These are phyloP conservation scores for Beverwykella pulmonaria DNA, from an alignment of 495 filamentous ascomycete genomes.

Conservation along the genomic window DNA sequence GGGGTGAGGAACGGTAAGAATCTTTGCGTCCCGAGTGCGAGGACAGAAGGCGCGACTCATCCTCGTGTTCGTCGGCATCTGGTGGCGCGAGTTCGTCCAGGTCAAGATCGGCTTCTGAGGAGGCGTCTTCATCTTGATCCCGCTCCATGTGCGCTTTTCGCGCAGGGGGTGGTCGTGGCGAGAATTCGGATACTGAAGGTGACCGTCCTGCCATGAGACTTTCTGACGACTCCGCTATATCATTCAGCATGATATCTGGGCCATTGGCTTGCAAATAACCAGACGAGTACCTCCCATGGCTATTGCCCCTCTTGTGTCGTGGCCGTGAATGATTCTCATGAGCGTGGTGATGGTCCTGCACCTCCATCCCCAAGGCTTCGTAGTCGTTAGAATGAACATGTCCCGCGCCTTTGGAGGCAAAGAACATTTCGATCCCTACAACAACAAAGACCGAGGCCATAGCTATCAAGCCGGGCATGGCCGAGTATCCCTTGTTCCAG, in stretches of 20 bases:
- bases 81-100: conserved; percentile 43
- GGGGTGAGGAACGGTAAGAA: conserved; percentile 1
- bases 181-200: conserved; percentile 9
- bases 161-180: conserved; percentile 8
- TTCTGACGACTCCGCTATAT: conserved; percentile 25
- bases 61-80: conserved; percentile 21
- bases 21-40: conserved; percentile 19
- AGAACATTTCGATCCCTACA: conserved; percentile 53
- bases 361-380: conserved; percentile 22
- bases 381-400: conserved; percentile 43
- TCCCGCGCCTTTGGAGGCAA: conserved; percentile 47
- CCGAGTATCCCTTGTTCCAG: conserved; percentile 51
- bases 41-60: conserved; percentile 22
- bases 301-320: conserved; percentile 32
- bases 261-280: conserved; percentile 23
- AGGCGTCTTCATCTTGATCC: conserved; percentile 39
- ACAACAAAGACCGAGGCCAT: conserved; percentile 49
- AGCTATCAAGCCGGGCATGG: conserved; percentile 51
- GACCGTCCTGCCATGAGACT: conserved; percentile 30
- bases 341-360: neutral
- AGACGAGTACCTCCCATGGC: conserved; percentile 36
- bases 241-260: conserved; percentile 26
- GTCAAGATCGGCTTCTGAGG: conserved; percentile 39
- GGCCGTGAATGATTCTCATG: conserved; percentile 8
- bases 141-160: neutral